Conservation (phyloP, 78 protist species). For the Protostelium mycophagum region DNA sequence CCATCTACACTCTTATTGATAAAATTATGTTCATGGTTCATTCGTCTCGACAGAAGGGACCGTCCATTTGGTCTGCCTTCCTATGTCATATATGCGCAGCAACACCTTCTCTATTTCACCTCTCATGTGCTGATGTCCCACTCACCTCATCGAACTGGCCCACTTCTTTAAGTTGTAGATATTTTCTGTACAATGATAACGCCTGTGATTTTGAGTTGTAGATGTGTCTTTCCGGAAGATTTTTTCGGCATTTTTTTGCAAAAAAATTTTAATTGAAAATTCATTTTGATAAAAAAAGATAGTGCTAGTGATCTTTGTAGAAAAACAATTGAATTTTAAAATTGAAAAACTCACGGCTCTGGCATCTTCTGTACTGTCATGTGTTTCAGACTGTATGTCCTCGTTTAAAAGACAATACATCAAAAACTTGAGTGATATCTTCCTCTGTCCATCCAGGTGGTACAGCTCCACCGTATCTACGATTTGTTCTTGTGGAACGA, state of each 20-base stretch:
- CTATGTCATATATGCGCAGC: neutral
- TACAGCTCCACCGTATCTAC: slow-evolving; percentile 86
- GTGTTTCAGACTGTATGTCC: slow-evolving; percentile 80
- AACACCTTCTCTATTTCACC: neutral
- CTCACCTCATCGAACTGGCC: no score
- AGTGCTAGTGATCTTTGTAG: neutral
- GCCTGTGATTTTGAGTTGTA: neutral
- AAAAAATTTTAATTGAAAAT: no score
- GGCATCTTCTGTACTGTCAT: slow-evolving; percentile 83
- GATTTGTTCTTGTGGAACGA: slow-evolving; percentile 76
- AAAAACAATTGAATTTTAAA: no score
- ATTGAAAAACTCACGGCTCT: slow-evolving; percentile 24
- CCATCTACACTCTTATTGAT: no score
- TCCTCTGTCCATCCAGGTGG: slow-evolving; percentile 70
- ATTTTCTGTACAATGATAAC: neutral
- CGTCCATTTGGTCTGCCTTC: neutral
- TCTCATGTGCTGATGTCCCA: no score
- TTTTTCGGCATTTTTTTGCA: no score
- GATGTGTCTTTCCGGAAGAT: no score
- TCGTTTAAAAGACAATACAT: slow-evolving; percentile 51
- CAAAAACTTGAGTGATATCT: slow-evolving; percentile 71
- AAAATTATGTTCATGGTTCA: no score
- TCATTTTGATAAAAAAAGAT: neutral
- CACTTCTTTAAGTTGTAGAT: neutral
- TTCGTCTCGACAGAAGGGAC: neutral